Evolutionary conservation across 2,329 filamentous ascomycete genomes (phyloP).

Genomic region (Diaporthe caulivora): DNA sequence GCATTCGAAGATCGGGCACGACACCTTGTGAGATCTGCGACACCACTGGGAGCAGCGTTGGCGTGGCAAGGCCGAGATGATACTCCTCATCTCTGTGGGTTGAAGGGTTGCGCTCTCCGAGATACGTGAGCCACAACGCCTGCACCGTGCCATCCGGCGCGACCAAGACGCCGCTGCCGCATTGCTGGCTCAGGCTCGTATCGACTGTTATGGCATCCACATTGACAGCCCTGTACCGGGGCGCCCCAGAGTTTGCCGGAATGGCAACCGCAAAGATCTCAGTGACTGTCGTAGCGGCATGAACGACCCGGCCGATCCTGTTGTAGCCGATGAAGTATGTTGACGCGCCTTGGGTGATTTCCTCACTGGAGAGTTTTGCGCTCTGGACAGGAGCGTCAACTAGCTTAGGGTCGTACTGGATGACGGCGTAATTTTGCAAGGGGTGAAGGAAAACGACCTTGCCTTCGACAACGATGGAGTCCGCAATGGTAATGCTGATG

Average conservation of each 20-base stretch:
- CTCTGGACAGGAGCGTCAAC: constrained; percentile 95
- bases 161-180: constrained; percentile 92
- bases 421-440: constrained; percentile 94
- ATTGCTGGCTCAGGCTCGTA: constrained; percentile 89
- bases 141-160: constrained; percentile 92
- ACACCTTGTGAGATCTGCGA: constrained; percentile 84
- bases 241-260: constrained; percentile 87
- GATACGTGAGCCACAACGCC: constrained; percentile 95
- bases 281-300: constrained; percentile 93
- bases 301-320: constrained; percentile 91
- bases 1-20: constrained; percentile 85
- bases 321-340: constrained; percentile 99
- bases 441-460: constrained; percentile 97
- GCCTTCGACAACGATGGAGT: constrained; percentile 93
- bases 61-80: constrained; percentile 90
- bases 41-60: constrained; percentile 89
- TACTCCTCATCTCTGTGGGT: constrained; percentile 76
- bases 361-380: constrained; percentile 83
- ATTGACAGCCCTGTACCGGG: constrained; percentile 93
- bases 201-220: constrained; percentile 98
- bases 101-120: constrained; percentile 73
- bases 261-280: constrained; percentile 98
- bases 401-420: constrained; percentile 92
- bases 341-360: constrained; percentile 91
- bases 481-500: constrained; percentile 94